Base-by-base conservation (phyloP, 441 rosid genomes). In the Dalechampia spathulata region DNA sequence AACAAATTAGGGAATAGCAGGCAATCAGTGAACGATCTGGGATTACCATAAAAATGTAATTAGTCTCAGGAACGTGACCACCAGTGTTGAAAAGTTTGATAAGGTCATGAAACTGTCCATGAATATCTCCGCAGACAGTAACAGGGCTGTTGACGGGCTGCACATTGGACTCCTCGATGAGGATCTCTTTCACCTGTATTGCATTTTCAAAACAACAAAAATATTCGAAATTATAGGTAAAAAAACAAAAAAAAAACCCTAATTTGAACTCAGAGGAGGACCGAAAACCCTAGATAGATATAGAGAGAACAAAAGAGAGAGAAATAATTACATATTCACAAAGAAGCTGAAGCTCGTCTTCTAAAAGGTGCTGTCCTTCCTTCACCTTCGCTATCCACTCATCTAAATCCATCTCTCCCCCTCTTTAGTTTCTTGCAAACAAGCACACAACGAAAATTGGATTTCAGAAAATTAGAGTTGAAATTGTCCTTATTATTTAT, bases 61-160 rank as follows among this genome's bases (percentile, higher is more conserved):
- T 94, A 6, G 98, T 94, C 74, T 94, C 98, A 2, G 99, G 98
- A 17, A 94, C 99, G 64, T 90, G 96, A 61, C 98, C 99, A 16
- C 96, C 98, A 27, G 99, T 90, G 70, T 88, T 93, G 70, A 94
- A 94, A 75, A 90, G 96, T 74, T 94, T 94, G 88, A 94, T 94
- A 0, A 94, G 82, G 75, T 94, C 99, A 68, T 94, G 99, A 79
- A 90, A 94, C 77, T 94, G 98, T 41, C 98, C 99, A 68, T 94
- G 99, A 61, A 87, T 90, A 67, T 94, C 99, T 74, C 97, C 97
- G 63, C 97, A 94, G 41, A 94, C 97, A 7, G 97, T 94, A 53
- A 94, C 99, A 11, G 96, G 98, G 75, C 99, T 94, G 84, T 94
- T 94, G 27, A 94, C 96, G 50, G 99, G 99, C 66, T 94, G 99